A percentile compares a stretch with the other conserved stretches of the same genome.
Conservation (phyloP, 1,284 basidiomycete species). For the Kwoniella shivajii region DNA sequence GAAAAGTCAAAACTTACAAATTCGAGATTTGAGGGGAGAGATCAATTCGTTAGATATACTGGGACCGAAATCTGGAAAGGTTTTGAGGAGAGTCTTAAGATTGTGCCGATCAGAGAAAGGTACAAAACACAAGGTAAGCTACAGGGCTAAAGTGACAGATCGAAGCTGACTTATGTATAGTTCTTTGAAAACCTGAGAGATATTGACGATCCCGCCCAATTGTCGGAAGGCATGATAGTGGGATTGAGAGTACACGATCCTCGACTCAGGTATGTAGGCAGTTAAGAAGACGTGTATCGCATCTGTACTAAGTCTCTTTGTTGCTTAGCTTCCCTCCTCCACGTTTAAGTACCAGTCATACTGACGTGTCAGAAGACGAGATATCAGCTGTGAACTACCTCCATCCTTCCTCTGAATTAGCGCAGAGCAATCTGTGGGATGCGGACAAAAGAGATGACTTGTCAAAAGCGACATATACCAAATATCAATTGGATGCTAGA, state of each 20-base stretch:
- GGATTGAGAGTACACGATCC: slow-evolving; percentile 80
- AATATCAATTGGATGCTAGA: slow-evolving; percentile 79
- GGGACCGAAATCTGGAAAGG: slow-evolving; percentile 77
- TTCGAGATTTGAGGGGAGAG: slow-evolving; percentile 68
- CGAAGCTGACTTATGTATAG: slow-evolving; percentile 52
- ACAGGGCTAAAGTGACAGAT: background rate
- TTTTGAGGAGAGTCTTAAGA: slow-evolving; percentile 71
- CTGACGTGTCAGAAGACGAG: background rate
- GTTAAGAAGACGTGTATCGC: background rate
- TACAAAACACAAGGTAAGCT: slow-evolving; percentile 65
- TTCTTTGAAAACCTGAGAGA: slow-evolving; percentile 68
- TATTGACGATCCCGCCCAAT: slow-evolving; percentile 63
- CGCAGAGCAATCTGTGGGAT: slow-evolving; percentile 73
- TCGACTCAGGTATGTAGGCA: slow-evolving; percentile 35
- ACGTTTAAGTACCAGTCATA: slow-evolving; percentile 4
- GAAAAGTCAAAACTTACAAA: slow-evolving; percentile 57
- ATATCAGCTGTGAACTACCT: slow-evolving; percentile 44
- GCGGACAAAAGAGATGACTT: slow-evolving; percentile 60
- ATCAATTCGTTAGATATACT: slow-evolving; percentile 82
- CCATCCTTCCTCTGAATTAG: slow-evolving; percentile 64
- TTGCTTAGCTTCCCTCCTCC: slow-evolving; percentile 35
- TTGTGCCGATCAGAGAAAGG: slow-evolving; percentile 60
- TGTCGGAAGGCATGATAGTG: slow-evolving; percentile 72
- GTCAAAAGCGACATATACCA: slow-evolving; percentile 70
- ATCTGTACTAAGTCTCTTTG: background rate